These are phyloP conservation scores for Periconia sp. DNA, from an alignment of 2,329 filamentous ascomycete genomes.

Conservation along the genomic window DNA sequence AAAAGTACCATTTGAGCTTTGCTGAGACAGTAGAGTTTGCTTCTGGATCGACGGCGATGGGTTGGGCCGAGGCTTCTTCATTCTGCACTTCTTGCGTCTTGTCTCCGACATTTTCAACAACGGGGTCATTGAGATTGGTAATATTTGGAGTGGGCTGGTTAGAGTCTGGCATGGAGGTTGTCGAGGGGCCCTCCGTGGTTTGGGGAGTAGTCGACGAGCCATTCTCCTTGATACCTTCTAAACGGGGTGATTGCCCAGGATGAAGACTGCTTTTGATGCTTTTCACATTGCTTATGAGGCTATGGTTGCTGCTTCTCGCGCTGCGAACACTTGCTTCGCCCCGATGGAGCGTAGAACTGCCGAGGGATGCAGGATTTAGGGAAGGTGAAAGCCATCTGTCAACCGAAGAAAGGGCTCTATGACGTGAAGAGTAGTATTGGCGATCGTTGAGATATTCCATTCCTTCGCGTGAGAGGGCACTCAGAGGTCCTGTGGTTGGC, in stretches of 20 bases:
- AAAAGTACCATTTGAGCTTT: neutral
- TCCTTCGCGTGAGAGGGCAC: neutral
- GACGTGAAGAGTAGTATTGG: neutral
- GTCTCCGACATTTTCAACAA: neutral
- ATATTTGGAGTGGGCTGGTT: neutral
- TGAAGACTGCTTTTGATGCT: neutral
- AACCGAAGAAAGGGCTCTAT: neutral
- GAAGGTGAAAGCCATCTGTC: no score
- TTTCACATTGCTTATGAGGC: neutral
- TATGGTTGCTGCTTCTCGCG: neutral
- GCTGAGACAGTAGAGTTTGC: neutral
- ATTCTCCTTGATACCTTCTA: neutral
- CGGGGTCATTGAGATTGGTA: neutral
- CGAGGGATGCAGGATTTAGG: neutral
- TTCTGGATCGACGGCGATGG: neutral
- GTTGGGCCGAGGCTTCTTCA: neutral
- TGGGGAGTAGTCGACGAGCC: neutral
- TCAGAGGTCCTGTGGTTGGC: neutral
- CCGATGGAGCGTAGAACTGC: neutral
- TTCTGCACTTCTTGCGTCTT: neutral
- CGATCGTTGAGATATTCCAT: neutral
- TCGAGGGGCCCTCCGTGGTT: neutral
- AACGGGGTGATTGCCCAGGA: neutral
- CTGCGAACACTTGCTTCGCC: neutral
- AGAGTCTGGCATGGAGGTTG: neutral